These are phyloP conservation scores for Rubia peregrina DNA, from an alignment of 305 asterid genomes.

Conservation along the genomic window DNA sequence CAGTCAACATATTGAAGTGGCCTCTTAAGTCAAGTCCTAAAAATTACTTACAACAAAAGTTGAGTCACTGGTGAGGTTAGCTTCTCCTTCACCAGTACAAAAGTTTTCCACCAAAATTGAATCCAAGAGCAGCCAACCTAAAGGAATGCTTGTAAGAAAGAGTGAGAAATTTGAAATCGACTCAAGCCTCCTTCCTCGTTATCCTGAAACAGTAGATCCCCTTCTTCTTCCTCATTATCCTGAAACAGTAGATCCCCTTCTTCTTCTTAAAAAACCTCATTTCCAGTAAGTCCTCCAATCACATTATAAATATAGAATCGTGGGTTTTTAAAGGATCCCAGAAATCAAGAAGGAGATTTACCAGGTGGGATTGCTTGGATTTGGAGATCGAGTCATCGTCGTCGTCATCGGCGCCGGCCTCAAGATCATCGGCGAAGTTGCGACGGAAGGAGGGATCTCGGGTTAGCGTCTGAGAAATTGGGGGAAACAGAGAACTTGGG, in stretches of 20 bases:
- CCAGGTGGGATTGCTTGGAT: no score
- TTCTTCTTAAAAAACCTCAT: no score
- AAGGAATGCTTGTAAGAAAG: background rate
- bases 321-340: background rate
- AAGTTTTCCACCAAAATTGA: background rate
- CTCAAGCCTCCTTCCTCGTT: constrained; percentile 92
- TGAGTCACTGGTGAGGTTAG: background rate
- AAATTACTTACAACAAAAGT: constrained; percentile 7
- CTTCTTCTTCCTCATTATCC: no score
- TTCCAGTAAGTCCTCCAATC: no score
- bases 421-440: constrained; percentile 37
- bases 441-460: constrained; percentile 56
- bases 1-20: background rate
- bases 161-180: background rate
- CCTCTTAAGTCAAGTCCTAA: background rate
- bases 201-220: no score
- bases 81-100: background rate
- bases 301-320: background rate
- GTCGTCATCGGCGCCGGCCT: constrained; percentile 24
- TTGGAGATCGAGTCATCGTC: background rate
- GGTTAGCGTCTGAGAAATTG: no score
- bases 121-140: constrained; percentile 12
- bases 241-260: no score
- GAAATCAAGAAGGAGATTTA: no score
- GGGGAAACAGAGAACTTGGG: no score